Conservation (phyloP, 2,329 filamentous ascomycete species). For the Diaporthe eres region DNA sequence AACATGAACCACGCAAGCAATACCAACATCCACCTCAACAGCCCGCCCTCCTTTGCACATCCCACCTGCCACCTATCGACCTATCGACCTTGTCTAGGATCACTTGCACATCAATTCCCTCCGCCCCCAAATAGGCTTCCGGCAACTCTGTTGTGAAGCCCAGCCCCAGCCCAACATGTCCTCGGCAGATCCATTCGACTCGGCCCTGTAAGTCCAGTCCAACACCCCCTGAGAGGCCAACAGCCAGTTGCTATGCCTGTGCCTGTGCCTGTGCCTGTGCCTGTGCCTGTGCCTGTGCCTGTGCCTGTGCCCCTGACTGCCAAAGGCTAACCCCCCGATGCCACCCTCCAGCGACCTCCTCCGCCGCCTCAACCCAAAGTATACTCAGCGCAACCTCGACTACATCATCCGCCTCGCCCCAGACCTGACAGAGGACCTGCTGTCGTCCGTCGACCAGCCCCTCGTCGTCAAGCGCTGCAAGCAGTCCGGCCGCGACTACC, state of each 20-base stretch:
- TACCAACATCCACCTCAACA: constrained; percentile 23
- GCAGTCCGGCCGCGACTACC: constrained; percentile 92
- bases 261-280: neutral
- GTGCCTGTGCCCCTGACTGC: constrained; percentile 16
- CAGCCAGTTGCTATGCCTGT: neutral
- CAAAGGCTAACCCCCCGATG: constrained; percentile 32
- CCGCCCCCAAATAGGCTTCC: neutral
- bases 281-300: neutral
- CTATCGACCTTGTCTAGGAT: constrained; percentile 16
- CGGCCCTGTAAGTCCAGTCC: constrained; percentile 74
- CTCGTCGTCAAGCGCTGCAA: constrained; percentile 88
- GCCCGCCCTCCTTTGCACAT: neutral
- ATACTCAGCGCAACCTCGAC: constrained; percentile 89
- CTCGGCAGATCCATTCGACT: constrained; percentile 78
- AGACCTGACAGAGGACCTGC: constrained; percentile 95
- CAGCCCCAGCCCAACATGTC: constrained; percentile 54
- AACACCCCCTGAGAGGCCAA: constrained; percentile 20
- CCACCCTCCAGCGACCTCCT: constrained; percentile 84
- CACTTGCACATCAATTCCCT: neutral
- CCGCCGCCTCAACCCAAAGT: constrained; percentile 94
- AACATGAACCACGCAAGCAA: constrained; percentile 21
- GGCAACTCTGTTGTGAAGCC: constrained; percentile 9
- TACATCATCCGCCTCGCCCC: constrained; percentile 90
- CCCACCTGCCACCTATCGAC: neutral
- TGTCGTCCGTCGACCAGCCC: constrained; percentile 97